phyloP scores from a whole-genome alignment of 2,329 filamentous ascomycete genomes.

The Herpotrichia juniperi region DNA sequence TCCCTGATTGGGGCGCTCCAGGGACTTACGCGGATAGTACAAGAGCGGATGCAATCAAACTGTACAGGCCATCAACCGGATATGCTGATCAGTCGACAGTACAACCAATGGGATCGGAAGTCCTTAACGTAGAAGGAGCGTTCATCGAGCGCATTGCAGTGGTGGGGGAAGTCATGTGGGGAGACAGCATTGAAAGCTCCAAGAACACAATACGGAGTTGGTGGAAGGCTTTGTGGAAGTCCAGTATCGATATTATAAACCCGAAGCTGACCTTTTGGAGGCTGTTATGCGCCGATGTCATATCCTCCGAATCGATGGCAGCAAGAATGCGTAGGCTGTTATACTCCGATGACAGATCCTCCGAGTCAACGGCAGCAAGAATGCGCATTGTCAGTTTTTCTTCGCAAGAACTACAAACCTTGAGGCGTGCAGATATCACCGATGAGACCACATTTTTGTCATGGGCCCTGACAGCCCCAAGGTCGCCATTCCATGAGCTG shows the following conservation, averaged over 20 bases:
- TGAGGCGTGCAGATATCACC: neutral
- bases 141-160: neutral
- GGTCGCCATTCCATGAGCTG: neutral
- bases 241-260: neutral
- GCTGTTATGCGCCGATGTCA: neutral
- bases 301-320: neutral
- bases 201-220: neutral
- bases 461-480: neutral
- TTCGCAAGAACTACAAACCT: neutral
- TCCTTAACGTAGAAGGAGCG: neutral
- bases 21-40: conserved; percentile 8
- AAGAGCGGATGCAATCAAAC: conserved; percentile 2
- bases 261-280: neutral
- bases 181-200: neutral
- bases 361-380: too few relatives aligned
- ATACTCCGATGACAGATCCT: neutral
- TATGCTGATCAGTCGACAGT: neutral
- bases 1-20: conserved; percentile 24
- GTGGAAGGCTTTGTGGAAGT: neutral
- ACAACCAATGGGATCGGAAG: neutral
- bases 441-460: neutral
- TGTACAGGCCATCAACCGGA: conserved; percentile 2
- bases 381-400: too few relatives aligned
- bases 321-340: too few relatives aligned
- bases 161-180: neutral